phyloP scores from a whole-genome alignment of 257 asterid species.

The Craterostigma plantagineum region DNA sequence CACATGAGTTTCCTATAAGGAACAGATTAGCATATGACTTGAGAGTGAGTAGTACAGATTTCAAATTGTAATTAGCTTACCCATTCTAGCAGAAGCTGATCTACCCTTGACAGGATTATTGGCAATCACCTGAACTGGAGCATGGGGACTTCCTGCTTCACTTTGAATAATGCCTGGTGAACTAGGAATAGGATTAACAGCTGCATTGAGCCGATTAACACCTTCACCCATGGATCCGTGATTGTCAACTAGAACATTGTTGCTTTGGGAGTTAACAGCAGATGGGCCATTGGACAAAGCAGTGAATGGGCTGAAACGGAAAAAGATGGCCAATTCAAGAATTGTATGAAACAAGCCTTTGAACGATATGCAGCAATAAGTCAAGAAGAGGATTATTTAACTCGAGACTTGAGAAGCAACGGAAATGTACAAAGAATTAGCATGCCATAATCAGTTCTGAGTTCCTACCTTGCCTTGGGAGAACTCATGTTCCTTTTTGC shows the following conservation, averaged over 20 bases:
- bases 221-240: conserved; percentile 15
- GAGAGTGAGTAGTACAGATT: no score
- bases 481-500: conserved; percentile 27
- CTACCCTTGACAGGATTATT: conserved; percentile 21
- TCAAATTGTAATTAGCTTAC: conserved; percentile 15
- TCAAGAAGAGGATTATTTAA: conserved; percentile 2
- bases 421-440: not conserved
- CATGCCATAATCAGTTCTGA: conserved; percentile 6
- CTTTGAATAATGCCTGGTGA: conserved; percentile 17
- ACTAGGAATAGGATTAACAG: conserved; percentile 9
- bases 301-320: conserved; percentile 35
- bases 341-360: no score
- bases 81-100: conserved; percentile 18
- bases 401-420: no score
- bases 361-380: conserved; percentile 1
- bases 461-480: conserved; percentile 30
- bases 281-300: conserved; percentile 31
- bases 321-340: conserved; percentile 10
- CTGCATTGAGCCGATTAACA: conserved; percentile 5
- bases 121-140: conserved; percentile 15
- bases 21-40: no score
- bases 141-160: conserved; percentile 22
- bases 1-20: no score
- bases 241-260: conserved; percentile 15
- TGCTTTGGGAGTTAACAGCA: conserved; percentile 20